A percentile compares a stretch with the other conserved stretches of the same genome.
These are phyloP conservation scores for Xylariales sp. DNA, from an alignment of 2,329 filamentous ascomycete species.

Conservation along the genomic window DNA sequence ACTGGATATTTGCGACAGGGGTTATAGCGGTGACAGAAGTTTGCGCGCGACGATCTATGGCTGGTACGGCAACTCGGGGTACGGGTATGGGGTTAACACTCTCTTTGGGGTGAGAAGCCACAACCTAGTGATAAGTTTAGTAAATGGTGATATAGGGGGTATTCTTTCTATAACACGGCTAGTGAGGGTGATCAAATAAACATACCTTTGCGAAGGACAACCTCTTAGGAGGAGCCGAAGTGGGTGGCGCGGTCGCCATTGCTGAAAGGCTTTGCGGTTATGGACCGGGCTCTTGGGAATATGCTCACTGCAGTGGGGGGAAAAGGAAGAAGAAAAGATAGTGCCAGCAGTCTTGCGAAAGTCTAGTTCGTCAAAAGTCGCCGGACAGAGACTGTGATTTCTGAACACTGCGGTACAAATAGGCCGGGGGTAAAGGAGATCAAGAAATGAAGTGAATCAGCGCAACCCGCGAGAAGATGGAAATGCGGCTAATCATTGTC, in stretches of 20 bases:
- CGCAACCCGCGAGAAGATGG: constrained; percentile 62
- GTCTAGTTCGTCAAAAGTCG: constrained; percentile 34
- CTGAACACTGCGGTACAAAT: constrained; percentile 40
- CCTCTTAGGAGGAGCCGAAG: constrained; percentile 49
- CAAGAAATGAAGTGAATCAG: constrained; percentile 67
- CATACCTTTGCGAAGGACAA: constrained; percentile 52
- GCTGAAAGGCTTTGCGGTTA: constrained; percentile 29
- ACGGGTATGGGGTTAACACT: constrained; percentile 42
- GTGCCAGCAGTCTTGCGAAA: constrained; percentile 34
- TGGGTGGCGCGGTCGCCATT: constrained; percentile 48
- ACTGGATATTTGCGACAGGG: constrained; percentile 38
- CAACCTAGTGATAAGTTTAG: constrained; percentile 44
- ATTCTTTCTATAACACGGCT: neutral
- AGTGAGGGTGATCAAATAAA: neutral
- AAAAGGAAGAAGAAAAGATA: constrained; percentile 27
- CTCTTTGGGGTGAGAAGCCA: constrained; percentile 50
- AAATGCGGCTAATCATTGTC: constrained; percentile 67
- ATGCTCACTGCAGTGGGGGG: constrained; percentile 13
- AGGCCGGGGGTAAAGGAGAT: constrained; percentile 53
- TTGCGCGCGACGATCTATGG: constrained; percentile 47
- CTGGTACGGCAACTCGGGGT: constrained; percentile 49
- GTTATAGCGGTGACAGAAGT: constrained; percentile 37
- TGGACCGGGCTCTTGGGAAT: constrained; percentile 6
- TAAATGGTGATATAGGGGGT: constrained; percentile 13
- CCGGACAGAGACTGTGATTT: constrained; percentile 36